These are phyloP conservation scores for Xanthoceras sorbifolium DNA, from an alignment of 345 rosid species.

Conservation along the genomic window DNA sequence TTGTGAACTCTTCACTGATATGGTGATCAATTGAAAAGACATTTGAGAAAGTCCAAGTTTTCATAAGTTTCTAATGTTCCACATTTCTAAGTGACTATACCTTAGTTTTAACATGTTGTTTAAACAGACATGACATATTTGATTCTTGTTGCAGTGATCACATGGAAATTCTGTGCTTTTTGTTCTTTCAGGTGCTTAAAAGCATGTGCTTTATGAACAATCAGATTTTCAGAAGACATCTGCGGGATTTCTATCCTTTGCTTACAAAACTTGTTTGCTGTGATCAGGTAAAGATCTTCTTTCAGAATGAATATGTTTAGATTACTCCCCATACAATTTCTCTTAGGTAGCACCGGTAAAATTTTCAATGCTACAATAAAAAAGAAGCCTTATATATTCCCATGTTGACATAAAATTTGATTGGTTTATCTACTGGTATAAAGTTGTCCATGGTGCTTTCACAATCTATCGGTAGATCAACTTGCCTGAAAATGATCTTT, in stretches of 20 bases:
- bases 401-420: background rate
- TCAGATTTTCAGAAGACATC: constrained; percentile 78
- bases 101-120: background rate
- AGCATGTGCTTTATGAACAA: constrained; percentile 94
- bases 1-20: background rate
- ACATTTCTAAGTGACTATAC: background rate
- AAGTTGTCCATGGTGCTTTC: background rate
- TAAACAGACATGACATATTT: background rate
- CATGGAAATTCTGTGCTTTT: background rate
- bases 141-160: background rate
- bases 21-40: background rate
- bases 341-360: background rate
- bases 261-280: constrained; percentile 91
- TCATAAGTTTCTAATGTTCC: background rate
- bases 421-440: background rate
- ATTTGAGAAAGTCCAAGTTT: background rate
- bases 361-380: background rate
- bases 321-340: background rate
- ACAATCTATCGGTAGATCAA: background rate
- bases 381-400: background rate
- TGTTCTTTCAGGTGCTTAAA: constrained; percentile 72
- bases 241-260: constrained; percentile 87
- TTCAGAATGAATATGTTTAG: background rate
- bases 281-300: constrained; percentile 69
- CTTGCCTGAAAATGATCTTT: background rate